These are phyloP conservation scores for Straminergon stramineum DNA, from an alignment of 225 moss, liverwort and hornwort species.

Conservation along the genomic window DNA sequence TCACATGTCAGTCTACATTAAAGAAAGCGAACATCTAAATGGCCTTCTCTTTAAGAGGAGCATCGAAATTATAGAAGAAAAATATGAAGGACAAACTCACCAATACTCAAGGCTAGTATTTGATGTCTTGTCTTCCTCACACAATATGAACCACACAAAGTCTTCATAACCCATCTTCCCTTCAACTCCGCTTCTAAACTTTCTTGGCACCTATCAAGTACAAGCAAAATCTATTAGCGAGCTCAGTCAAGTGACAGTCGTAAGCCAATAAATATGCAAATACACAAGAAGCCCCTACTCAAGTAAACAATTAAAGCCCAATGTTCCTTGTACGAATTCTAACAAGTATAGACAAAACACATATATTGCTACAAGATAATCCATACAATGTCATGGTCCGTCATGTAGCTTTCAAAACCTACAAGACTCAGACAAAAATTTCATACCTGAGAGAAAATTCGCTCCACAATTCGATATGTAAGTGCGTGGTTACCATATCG, in stretches of 20 bases:
- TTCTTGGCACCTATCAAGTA: conserved; percentile 67
- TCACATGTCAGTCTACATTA: neutral
- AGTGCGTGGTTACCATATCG: conserved; percentile 96
- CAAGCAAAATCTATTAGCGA: neutral
- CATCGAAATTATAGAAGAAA: neutral
- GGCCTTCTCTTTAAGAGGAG: neutral
- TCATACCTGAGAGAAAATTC: conserved; percentile 93
- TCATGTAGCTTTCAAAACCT: neutral
- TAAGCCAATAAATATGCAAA: neutral
- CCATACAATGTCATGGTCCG: neutral
- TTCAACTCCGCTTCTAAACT: conserved; percentile 69
- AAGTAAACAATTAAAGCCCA: neutral
- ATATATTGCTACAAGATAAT: neutral
- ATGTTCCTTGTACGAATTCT: neutral
- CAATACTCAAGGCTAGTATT: conserved; percentile 91
- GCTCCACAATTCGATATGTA: conserved; percentile 90
- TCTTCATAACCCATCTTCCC: conserved; percentile 98
- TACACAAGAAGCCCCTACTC: neutral
- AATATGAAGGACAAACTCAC: conserved; percentile 26
- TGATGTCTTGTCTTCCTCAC: conserved; percentile 91
- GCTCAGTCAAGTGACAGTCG: neutral
- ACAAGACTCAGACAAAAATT: neutral
- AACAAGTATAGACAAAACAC: neutral
- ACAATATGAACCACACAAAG: conserved; percentile 95
- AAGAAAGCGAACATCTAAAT: neutral